Percentiles rank a stretch among this genome's conserved stretches.
These are phyloP conservation scores for Mycena polygramma DNA, from an alignment of 768 basidiomycete species.

Conservation along the genomic window DNA sequence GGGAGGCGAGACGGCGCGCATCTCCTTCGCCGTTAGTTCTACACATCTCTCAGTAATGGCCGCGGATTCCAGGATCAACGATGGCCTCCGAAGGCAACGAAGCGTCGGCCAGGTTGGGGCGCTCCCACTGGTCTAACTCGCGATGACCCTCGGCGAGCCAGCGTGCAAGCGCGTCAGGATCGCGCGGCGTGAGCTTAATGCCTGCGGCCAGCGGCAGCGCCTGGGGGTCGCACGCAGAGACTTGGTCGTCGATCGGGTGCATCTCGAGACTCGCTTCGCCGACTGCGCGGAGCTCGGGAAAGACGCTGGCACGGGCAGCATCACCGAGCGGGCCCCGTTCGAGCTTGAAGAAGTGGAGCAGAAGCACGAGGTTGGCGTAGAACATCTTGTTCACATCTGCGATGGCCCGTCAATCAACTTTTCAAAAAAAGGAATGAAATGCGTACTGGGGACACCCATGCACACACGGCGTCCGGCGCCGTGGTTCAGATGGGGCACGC, in stretches of 20 bases:
- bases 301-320: conserved; percentile 8
- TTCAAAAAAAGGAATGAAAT: no score
- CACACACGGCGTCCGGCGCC: conserved; percentile 28
- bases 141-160: conserved; percentile 28
- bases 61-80: no score
- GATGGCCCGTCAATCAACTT: neutral
- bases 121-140: conserved; percentile 28
- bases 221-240: conserved; percentile 24
- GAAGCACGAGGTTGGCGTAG: conserved; percentile 25
- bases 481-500: conserved; percentile 28
- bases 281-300: conserved; percentile 23
- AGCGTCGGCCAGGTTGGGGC: conserved; percentile 3
- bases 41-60: no score
- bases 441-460: conserved; percentile 31
- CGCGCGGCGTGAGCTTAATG: conserved; percentile 22
- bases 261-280: conserved; percentile 27
- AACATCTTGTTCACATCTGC: conserved; percentile 21
- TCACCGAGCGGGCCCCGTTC: conserved; percentile 19
- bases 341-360: conserved; percentile 31
- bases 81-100: no score
- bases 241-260: conserved; percentile 29
- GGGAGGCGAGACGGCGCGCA: no score
- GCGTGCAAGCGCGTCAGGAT: conserved; percentile 20
- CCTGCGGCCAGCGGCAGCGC: conserved; percentile 26
- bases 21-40: no score